Evolutionary conservation across 331 rosid genomes (phyloP), one percentile per base, ranked within the genome.

Genomic region (Ulmus americana): DNA sequence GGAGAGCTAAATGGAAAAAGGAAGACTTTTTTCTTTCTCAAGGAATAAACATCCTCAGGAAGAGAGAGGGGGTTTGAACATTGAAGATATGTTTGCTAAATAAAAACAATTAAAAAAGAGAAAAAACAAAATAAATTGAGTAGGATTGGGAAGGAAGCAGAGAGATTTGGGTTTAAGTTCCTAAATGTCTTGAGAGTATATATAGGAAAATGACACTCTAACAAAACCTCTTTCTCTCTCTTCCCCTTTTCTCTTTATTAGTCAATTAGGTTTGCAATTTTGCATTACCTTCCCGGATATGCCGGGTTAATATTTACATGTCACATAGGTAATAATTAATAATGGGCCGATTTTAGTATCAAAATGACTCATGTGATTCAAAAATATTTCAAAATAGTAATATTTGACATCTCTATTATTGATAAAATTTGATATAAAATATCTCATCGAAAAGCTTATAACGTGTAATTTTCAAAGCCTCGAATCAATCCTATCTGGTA

Each of bases 141-240:
- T 55, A 44, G 59, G 66, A 63, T 70, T 66, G 76, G 60, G 65
- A 47, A 45, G 45, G 35, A 70, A 7, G 60, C 28, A 12, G 72
- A 61, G 65, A 49, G 84, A 59, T 50, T 45, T 52, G 55, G 69
- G 64, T 75, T 68, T 65, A 76, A 5, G 74, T 56, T 18, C 51
- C 48, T 60, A 45, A 53, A 67, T 70, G 77, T 74, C 71, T 76
- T 70, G 82, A 81, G 87, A 83, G 89, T 81, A 88, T 85, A 88
- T 88, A 77, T 88, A 77, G 77, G 91, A 78, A 77, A 74, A 73
- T 69, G 81, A 74, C 74, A 63, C 75, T 79, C 70, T 73, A 67
- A 72, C 81, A 57, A 52, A 62, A 68, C 43, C 70, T 15, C 76
- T 61, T 64, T 67, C 55, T 65, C 64, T 43, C 66, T 63, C 49